These are phyloP conservation scores for Phoenix roebelenii DNA, from an alignment of 176 grass and related monocot species.

Conservation along the genomic window DNA sequence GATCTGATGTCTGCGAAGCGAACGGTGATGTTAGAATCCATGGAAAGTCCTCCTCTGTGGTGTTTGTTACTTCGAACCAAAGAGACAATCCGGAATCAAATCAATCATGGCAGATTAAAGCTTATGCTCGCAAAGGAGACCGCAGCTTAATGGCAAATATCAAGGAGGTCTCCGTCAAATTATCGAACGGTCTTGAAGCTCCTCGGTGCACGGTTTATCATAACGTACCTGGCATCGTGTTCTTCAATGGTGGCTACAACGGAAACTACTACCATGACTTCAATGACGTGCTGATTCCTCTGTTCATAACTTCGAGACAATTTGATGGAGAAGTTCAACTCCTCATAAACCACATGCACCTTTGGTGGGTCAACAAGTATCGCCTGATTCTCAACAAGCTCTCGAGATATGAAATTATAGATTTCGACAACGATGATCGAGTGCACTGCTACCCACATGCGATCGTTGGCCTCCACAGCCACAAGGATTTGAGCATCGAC, in stretches of 20 bases:
- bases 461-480: too few species aligned
- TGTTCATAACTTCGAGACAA: conserved; percentile 47
- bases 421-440: conserved; percentile 20
- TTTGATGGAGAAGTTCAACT: conserved; percentile 53
- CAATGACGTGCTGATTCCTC: conserved; percentile 61
- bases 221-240: conserved; percentile 35
- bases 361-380: conserved; percentile 83
- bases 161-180: conserved; percentile 34
- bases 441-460: too few species aligned
- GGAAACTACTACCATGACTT: conserved; percentile 84
- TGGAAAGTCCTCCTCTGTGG: conserved; percentile 29
- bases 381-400: conserved; percentile 29
- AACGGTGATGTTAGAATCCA: conserved; percentile 62
- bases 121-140: conserved; percentile 50
- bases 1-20: conserved; percentile 61
- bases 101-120: conserved; percentile 37
- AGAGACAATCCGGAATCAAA: not conserved
- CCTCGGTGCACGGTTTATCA: conserved; percentile 43
- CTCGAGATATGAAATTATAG: conserved; percentile 41
- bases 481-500: too few species aligned
- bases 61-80: conserved; percentile 22
- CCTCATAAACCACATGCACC: conserved; percentile 36
- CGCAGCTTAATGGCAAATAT: not conserved
- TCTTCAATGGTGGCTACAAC: conserved; percentile 48
- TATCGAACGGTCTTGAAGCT: conserved; percentile 8